Evolutionary conservation across 352 stramenopile species (phyloP), one percentile per base, ranked within the genome.

Genomic region (Pythium aquatile): DNA sequence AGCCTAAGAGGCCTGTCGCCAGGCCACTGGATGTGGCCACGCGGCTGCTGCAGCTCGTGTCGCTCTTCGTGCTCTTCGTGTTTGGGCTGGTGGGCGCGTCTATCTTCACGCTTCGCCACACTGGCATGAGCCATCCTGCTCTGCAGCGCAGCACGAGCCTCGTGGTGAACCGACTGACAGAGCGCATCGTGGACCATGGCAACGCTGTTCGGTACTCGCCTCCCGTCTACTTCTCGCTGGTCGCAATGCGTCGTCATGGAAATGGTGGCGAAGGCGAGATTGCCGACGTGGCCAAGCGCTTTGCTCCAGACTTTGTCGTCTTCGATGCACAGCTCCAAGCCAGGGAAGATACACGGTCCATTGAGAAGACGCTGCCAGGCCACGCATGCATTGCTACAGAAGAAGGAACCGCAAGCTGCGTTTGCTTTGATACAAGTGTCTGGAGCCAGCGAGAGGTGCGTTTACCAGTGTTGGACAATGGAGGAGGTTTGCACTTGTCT

Each of bases 1-100:
- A 51, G 44, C 44, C 7, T 3, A 51, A 14, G 44, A 51, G 11
- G 17, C 17, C 44, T 5, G 17, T 29, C n/a, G 44, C 44, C 20
- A 51, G 44, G 26, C 48, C 48, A 14, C 24, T 28, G 3, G 37
- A 55, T 6, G 39, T 65, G 6, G 39, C 49, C 37, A 37, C 35
- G 28, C 39, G 59, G n/a, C 52, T 66, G 39, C 32, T 66, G 28
- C 52, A 66, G 40, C 40, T 66, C 42, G 53, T 61, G 24, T 66
- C 52, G 16, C 40, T 66, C 2, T 14, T 37, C 2, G 28, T 66
- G 28, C 39, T 66, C 16, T 55, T 66, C 20, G 28, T 49, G 17
- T 61, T 60, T 5, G 39, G 53, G 1, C 17, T 66, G 0, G 26
- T 61, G 0, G 60, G 60, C n/a, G 20, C 30, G 4, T 56, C 52